These are phyloP conservation scores for Venturiaceae sp. DNA, from an alignment of 2,329 filamentous ascomycete genomes.

Conservation along the genomic window DNA sequence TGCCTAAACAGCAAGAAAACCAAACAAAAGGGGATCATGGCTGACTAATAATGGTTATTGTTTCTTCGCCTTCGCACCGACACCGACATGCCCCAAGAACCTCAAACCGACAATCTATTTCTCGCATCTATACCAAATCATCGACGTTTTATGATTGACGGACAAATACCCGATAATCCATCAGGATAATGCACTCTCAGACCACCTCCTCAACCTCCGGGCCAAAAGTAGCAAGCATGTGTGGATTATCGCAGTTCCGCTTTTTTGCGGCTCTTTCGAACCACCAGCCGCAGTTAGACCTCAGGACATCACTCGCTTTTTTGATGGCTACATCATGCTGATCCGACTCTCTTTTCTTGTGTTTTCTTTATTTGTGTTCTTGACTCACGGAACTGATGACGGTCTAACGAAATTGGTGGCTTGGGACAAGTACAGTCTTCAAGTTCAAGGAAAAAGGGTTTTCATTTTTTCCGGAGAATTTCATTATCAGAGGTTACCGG, in stretches of 20 bases:
- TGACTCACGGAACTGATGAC: constrained; percentile 25
- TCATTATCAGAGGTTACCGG: constrained; percentile 43
- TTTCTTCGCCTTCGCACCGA: too few species aligned
- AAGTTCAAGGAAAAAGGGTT: constrained; percentile 39
- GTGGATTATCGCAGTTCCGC: not conserved
- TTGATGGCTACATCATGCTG: not conserved
- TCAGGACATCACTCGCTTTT: not conserved
- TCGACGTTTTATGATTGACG: not conserved
- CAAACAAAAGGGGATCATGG: too few species aligned
- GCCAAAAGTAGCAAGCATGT: not conserved
- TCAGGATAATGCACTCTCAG: not conserved
- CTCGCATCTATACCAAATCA: not conserved
- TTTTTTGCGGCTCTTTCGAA: not conserved
- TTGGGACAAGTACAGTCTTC: constrained; percentile 46
- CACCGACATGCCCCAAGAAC: too few species aligned
- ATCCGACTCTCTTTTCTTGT: constrained; percentile 11
- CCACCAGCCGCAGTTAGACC: not conserved
- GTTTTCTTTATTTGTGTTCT: constrained; percentile 13
- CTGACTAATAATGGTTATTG: too few species aligned
- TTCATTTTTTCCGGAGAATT: constrained; percentile 46
- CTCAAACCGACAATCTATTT: not conserved
- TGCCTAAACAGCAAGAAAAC: too few species aligned
- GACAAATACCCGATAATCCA: not conserved
- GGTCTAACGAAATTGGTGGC: constrained; percentile 34
- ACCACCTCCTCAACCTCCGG: too few species aligned